Percentiles rank a stretch among this genome's conserved stretches.
Conservation (phyloP, 2,329 filamentous ascomycete genomes). For the Emericellopsis atlantica region DNA sequence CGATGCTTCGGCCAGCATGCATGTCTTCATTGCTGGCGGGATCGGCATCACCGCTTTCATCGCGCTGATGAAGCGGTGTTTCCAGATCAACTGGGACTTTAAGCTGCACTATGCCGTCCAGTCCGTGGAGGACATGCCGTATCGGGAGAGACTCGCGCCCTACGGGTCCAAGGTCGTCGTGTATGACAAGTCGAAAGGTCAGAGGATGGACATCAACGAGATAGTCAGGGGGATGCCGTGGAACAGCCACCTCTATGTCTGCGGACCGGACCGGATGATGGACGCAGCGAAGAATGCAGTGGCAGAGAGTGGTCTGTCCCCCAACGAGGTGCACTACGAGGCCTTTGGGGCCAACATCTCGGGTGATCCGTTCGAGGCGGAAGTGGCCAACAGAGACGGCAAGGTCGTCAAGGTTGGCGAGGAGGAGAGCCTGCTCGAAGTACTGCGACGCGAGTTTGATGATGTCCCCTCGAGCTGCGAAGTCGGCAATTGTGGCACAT, state of each 20-base stretch:
- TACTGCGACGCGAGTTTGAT: constrained; percentile 26
- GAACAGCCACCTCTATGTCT: constrained; percentile 48
- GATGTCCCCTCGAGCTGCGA: constrained; percentile 36
- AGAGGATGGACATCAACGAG: constrained; percentile 39
- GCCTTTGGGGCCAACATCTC: constrained; percentile 39
- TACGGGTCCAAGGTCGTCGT: constrained; percentile 29
- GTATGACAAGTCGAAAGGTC: constrained; percentile 37
- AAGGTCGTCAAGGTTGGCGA: constrained; percentile 29
- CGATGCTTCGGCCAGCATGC: constrained; percentile 34
- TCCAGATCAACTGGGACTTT: constrained; percentile 32
- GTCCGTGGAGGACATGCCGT: constrained; percentile 38
- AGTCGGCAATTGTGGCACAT: constrained; percentile 42
- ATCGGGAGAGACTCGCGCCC: constrained; percentile 29
- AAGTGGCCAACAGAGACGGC: constrained; percentile 27
- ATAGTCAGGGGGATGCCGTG: constrained; percentile 33
- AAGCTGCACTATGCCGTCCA: constrained; percentile 48
- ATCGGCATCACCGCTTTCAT: constrained; percentile 57
- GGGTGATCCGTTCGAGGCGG: constrained; percentile 47
- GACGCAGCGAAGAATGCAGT: constrained; percentile 31
- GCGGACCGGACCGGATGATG: constrained; percentile 46
- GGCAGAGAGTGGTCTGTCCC: constrained; percentile 25
- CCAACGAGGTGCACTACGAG: constrained; percentile 46
- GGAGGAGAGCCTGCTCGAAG: constrained; percentile 37
- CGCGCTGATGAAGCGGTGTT: constrained; percentile 26
- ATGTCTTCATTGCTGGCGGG: constrained; percentile 51